Percentiles rank a stretch among this genome's conserved stretches.
These are phyloP conservation scores for Lophiostoma macrostomum DNA, from an alignment of 495 filamentous ascomycete species.

Conservation along the genomic window DNA sequence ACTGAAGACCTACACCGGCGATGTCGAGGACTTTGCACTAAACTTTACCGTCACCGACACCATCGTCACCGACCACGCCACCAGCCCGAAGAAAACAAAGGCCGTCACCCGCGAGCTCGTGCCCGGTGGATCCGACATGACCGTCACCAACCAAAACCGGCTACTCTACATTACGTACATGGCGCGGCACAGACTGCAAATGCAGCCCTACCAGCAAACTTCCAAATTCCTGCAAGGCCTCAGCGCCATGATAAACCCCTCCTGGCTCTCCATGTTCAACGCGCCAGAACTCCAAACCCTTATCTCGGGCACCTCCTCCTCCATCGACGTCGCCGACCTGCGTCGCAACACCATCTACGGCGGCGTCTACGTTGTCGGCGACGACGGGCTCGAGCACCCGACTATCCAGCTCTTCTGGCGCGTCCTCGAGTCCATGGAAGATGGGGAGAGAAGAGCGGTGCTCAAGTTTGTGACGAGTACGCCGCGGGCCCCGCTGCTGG, in stretches of 20 bases:
- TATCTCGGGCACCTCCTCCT: conserved; percentile 77
- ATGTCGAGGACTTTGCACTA: conserved; percentile 75
- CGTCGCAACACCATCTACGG: conserved; percentile 83
- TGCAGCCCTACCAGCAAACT: conserved; percentile 74
- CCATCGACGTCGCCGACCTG: conserved; percentile 85
- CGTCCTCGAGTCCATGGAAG: conserved; percentile 71
- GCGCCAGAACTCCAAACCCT: conserved; percentile 90
- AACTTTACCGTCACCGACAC: conserved; percentile 90
- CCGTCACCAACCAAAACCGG: conserved; percentile 88
- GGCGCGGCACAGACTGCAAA: conserved; percentile 76
- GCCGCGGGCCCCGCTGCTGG: conserved; percentile 84
- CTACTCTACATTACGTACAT: conserved; percentile 93
- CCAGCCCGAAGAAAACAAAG: conserved; percentile 43
- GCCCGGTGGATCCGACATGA: conserved; percentile 67
- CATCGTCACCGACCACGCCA: conserved; percentile 52
- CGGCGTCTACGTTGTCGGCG: conserved; percentile 81
- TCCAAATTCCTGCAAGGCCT: conserved; percentile 83
- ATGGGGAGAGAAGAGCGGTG: conserved; percentile 76
- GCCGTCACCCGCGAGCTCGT: conserved; percentile 70
- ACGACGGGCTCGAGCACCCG: conserved; percentile 81
- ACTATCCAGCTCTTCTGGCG: conserved; percentile 88
- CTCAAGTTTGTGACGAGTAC: conserved; percentile 95
- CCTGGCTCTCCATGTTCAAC: conserved; percentile 98
- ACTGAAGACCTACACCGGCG: conserved; percentile 82
- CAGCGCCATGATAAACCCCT: conserved; percentile 80